Evolutionary conservation across 2,329 filamentous ascomycete genomes (phyloP).

Genomic region (Fusarium paranaense): DNA sequence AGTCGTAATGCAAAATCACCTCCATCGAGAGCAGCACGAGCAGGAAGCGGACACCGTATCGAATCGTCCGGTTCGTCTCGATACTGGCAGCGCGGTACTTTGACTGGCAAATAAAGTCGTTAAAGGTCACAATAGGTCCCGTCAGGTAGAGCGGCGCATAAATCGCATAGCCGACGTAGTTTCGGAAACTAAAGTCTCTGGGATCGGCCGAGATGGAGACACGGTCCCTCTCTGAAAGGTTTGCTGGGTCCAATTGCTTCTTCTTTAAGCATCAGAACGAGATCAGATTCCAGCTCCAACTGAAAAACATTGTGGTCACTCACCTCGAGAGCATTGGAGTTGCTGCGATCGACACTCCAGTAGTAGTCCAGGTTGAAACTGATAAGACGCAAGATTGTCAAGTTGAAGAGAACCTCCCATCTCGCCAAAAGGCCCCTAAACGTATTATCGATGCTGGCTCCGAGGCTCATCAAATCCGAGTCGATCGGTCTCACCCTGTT

Average conservation of each 20-base stretch:
- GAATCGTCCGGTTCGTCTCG: constrained; percentile 75
- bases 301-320: constrained; percentile 45
- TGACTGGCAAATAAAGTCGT: constrained; percentile 93
- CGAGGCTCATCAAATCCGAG: constrained; percentile 68
- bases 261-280: constrained; percentile 83
- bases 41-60: constrained; percentile 86
- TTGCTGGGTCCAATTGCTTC: constrained; percentile 91
- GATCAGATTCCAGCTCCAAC: constrained; percentile 12
- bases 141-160: constrained; percentile 95
- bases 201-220: constrained; percentile 79
- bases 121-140: constrained; percentile 95
- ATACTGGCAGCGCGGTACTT: constrained; percentile 80
- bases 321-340: constrained; percentile 83
- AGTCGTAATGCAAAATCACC: constrained; percentile 89
- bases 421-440: constrained; percentile 86
- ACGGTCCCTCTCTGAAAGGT: constrained; percentile 89
- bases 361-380: constrained; percentile 98
- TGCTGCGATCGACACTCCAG: constrained; percentile 80
- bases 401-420: constrained; percentile 98
- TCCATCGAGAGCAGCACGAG: constrained; percentile 90
- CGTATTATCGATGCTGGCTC: constrained; percentile 75
- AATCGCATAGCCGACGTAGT: constrained; percentile 89
- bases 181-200: constrained; percentile 81
- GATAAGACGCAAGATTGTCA: constrained; percentile 90
- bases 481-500: constrained; percentile 45